Base-by-base conservation (phyloP, 2,329 filamentous ascomycete genomes). In the Rutstroemia sp. region DNA sequence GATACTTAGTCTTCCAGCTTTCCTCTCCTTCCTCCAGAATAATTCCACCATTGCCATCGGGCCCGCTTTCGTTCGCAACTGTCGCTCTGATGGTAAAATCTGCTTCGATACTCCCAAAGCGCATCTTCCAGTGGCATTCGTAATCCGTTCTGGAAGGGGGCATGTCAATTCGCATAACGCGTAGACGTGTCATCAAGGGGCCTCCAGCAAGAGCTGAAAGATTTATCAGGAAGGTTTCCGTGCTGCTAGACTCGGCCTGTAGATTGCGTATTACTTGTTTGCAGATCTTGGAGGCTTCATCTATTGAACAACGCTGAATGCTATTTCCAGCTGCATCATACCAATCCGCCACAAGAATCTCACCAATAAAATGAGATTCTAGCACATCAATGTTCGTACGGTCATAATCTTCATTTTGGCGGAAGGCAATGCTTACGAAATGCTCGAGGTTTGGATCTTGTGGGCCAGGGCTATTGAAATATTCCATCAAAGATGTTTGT, bases 211-310 rank as follows among this genome's bases (percentile, higher is more conserved):
- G 72, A 4, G 79, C 80, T 0, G 81, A 76, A 5, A 85, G 67
- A 63, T 83, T 85, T 61, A 83, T 78, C 12, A 85, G 70, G 61
- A 85, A 84, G 0, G 76, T 74, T 64, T 83, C 76, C 5, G 78
- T 75, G 10, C 74, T 78, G 1, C 72, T 69, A 0, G 80, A 78
- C 46, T 76, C 74, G 41, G 73, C 74, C 58, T 77, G 74, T 58
- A 84, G 74, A 53, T 77, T 77, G 54, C 78, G 75, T 23, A 84
- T 72, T n/a, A 79, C 74, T 45, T 76, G 72, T 57, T 78, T 75
- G 50, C 77, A 74, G n/a, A 86, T 72, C 30, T 77, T 79, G 10
- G 72, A 69, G 1, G 78, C 78, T 64, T 85, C 82, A 5, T 79
- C 77, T 45, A 81, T 70, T 27, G 71, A 70, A 45, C 77, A 77